phyloP scores from a whole-genome alignment of 306 rosid species.

The Corylus avellana region DNA sequence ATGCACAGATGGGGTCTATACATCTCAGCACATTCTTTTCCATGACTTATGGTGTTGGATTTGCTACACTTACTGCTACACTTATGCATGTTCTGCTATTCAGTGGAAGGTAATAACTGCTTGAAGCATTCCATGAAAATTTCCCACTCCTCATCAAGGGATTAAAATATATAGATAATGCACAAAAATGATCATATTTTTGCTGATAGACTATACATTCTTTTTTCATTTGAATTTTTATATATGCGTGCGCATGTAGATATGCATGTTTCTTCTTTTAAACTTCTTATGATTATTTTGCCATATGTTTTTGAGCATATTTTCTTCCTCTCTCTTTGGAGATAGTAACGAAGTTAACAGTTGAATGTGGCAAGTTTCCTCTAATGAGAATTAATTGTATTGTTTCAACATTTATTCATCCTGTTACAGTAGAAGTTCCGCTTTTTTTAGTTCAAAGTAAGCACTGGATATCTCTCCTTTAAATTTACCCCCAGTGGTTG shows the following conservation, averaged over 20 bases:
- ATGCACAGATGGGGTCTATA: slow-evolving; percentile 48
- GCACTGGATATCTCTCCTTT: neutral
- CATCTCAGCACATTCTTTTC: slow-evolving; percentile 82
- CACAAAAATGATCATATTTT: neutral
- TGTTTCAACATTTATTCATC: neutral
- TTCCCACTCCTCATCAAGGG: neutral
- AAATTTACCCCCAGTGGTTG: neutral
- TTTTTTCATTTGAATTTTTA: neutral
- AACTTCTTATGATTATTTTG: neutral
- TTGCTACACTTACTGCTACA: slow-evolving; percentile 76
- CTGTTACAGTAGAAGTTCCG: neutral
- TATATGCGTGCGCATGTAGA: neutral
- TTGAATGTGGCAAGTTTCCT: neutral
- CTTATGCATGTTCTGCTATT: slow-evolving; percentile 72
- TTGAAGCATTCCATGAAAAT: neutral
- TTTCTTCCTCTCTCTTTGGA: neutral
- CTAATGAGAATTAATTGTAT: neutral
- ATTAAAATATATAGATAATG: neutral
- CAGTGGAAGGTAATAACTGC: slow-evolving; percentile 55
- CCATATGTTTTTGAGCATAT: neutral
- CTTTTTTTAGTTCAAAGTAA: neutral
- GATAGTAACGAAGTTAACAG: neutral
- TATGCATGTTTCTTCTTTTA: neutral
- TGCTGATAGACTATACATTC: neutral
- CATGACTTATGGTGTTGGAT: slow-evolving; percentile 75